Evolutionary conservation across 805 yeast genomes (phyloP), one percentile per base, ranked within the genome.

Genomic region (Ogataea sp.): DNA sequence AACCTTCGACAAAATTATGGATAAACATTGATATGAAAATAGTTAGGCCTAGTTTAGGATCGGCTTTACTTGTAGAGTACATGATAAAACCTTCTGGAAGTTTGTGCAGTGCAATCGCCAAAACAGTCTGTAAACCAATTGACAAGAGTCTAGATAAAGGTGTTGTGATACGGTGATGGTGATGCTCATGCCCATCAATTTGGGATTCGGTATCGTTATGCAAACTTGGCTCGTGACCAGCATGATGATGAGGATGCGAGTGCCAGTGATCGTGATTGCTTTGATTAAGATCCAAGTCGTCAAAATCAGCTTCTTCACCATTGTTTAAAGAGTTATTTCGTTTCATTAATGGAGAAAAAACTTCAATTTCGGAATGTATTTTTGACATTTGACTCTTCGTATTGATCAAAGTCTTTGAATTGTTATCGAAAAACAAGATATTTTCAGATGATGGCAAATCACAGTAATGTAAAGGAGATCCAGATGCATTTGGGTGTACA

Each of bases 61-160:
- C 84, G 0, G 78, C 79, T 41, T 67, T 65, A 2, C 87, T 71
- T 0, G 93, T 88, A 26, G 83, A 83, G 56, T 75, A 90, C 34
- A 94, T 82, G 39, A 90, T 78, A 52, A 90, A 85, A 0, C 98
- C 98, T 61, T 90, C 98, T 0, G 98, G 98, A 20, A 90, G 69
- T 56, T 93, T 89, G 62, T 90, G 98, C 23, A 93, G 61, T 0
- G 94, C 75, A 23, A 90, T 76, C 0, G 95, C 97, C 37, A 89
- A 57, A 6, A 89, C 78, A 0, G 97, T 90, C 58, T 93, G 97
- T 18, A 93, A 58, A 3, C 96, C 97, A 42, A 90, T 87, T 5
- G 95, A 75, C 10, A 90, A 61, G n/a, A 90, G 62, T 42, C 85
- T 71, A 0, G 94, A 80, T 15, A 81, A 63, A 1, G 93, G 89